These are phyloP conservation scores for Serendipita sp. DNA, from an alignment of 768 basidiomycete genomes.

Conservation along the genomic window DNA sequence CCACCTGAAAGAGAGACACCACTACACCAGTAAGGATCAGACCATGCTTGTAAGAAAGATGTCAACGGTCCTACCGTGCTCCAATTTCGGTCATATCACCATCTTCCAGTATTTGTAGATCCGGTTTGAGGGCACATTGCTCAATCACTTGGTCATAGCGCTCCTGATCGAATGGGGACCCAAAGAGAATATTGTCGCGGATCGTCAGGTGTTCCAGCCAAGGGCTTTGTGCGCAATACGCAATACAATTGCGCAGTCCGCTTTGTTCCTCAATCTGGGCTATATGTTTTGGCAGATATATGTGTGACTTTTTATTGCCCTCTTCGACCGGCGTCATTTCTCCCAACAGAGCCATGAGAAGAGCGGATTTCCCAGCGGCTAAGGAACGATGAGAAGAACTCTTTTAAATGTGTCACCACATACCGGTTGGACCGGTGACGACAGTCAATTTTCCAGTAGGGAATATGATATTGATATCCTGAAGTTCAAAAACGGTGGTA, in stretches of 20 bases:
- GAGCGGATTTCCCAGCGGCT: background rate
- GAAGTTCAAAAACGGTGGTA: conserved; percentile 16
- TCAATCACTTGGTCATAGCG: conserved; percentile 65
- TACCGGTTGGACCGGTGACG: conserved; percentile 20
- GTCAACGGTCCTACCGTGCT: conserved; percentile 18
- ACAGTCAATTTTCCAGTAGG: conserved; percentile 22
- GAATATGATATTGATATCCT: conserved; percentile 21
- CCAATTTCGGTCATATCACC: conserved; percentile 80
- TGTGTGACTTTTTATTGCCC: conserved; percentile 10
- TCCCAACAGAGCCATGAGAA: conserved; percentile 20
- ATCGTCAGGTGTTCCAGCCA: conserved; percentile 61
- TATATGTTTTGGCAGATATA: conserved; percentile 19
- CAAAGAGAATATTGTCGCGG: conserved; percentile 68
- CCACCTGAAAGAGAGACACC: conserved; percentile 17
- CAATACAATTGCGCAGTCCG: conserved; percentile 29
- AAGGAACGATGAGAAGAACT: background rate
- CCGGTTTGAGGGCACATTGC: conserved; percentile 65
- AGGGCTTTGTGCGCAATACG: conserved; percentile 57
- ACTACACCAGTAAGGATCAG: background rate
- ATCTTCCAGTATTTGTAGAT: conserved; percentile 70
- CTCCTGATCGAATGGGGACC: conserved; percentile 46
- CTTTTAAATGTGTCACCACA: conserved; percentile 11
- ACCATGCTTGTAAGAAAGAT: background rate
- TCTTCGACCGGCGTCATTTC: conserved; percentile 9
- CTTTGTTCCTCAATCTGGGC: conserved; percentile 17